These are phyloP conservation scores for Diaporthe ampelina DNA, from an alignment of 2,329 filamentous ascomycete species.

Conservation along the genomic window DNA sequence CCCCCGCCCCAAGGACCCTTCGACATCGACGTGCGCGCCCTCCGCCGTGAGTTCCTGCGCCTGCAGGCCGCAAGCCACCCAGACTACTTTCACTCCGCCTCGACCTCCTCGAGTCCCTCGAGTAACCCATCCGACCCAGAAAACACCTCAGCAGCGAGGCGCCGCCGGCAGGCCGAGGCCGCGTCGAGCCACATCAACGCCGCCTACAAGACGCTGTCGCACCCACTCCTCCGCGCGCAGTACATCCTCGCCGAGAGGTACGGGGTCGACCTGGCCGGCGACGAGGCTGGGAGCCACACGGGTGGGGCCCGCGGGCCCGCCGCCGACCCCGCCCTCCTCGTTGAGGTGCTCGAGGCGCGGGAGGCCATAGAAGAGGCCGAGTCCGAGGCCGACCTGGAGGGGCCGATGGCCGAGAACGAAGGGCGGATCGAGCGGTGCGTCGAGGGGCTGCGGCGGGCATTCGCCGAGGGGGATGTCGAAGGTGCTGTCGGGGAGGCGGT, in stretches of 20 bases:
- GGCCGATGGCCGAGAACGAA: conserved; percentile 76
- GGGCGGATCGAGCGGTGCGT: conserved; percentile 75
- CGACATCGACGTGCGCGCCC: conserved; percentile 75
- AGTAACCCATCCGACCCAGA: neutral
- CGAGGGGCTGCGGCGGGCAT: conserved; percentile 71
- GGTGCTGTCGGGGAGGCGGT: conserved; percentile 80
- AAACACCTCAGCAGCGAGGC: conserved; percentile 18
- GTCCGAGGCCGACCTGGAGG: conserved; percentile 73
- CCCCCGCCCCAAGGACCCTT: conserved; percentile 86
- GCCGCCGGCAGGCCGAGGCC: conserved; percentile 73
- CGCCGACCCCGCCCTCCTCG: conserved; percentile 75
- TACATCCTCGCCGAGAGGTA: conserved; percentile 81
- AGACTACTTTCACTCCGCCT: conserved; percentile 68
- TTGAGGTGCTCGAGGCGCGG: conserved; percentile 83
- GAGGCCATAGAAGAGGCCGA: conserved; percentile 81
- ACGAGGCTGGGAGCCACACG: conserved; percentile 77
- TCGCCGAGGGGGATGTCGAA: conserved; percentile 75
- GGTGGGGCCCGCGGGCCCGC: conserved; percentile 56
- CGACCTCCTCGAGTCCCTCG: neutral
- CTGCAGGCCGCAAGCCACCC: conserved; percentile 85
- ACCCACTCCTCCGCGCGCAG: conserved; percentile 87
- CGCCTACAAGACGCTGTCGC: conserved; percentile 86
- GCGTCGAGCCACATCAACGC: conserved; percentile 89
- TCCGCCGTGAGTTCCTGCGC: conserved; percentile 88
- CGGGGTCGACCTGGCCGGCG: conserved; percentile 82